Evolutionary conservation across 805 yeast species (phyloP).

Genomic region (Metschnikowia peoriensis): DNA sequence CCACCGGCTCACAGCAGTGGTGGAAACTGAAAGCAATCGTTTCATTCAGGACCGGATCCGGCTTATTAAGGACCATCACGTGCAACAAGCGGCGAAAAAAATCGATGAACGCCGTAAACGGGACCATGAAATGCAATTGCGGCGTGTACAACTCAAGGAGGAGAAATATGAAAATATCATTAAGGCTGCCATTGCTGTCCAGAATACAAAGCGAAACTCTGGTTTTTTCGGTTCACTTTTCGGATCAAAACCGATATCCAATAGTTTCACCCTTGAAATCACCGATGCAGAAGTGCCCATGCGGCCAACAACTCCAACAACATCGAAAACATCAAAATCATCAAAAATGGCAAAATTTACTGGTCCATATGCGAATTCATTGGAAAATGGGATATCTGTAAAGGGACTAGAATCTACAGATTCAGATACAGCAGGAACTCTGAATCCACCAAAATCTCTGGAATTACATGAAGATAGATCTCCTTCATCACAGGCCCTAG

Average conservation of each 20-base stretch:
- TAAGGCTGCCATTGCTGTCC: slow-evolving; percentile 26
- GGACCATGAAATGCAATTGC: slow-evolving; percentile 39
- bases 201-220: slow-evolving; percentile 19
- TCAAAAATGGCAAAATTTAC: too few species aligned
- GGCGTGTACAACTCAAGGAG: slow-evolving; percentile 35
- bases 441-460: too few species aligned
- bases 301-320: not conserved
- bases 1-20: slow-evolving; percentile 26
- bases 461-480: too few species aligned
- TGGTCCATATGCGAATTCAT: too few species aligned
- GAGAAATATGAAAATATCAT: slow-evolving; percentile 37
- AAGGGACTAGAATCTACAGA: too few species aligned
- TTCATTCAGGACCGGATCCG: slow-evolving; percentile 41
- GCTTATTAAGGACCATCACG: slow-evolving; percentile 36
- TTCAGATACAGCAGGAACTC: too few species aligned
- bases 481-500: too few species aligned
- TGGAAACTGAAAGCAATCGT: slow-evolving; percentile 37
- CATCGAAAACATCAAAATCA: not conserved
- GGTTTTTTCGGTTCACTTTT: slow-evolving; percentile 34
- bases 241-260: slow-evolving; percentile 19
- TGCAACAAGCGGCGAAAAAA: slow-evolving; percentile 34
- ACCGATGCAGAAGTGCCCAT: slow-evolving; percentile 1
- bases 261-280: slow-evolving; percentile 14
- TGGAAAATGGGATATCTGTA: too few species aligned
- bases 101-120: slow-evolving; percentile 38